Evolutionary conservation across 2,329 filamentous ascomycete species (phyloP).

Genomic region (Colletotrichum somersetense): DNA sequence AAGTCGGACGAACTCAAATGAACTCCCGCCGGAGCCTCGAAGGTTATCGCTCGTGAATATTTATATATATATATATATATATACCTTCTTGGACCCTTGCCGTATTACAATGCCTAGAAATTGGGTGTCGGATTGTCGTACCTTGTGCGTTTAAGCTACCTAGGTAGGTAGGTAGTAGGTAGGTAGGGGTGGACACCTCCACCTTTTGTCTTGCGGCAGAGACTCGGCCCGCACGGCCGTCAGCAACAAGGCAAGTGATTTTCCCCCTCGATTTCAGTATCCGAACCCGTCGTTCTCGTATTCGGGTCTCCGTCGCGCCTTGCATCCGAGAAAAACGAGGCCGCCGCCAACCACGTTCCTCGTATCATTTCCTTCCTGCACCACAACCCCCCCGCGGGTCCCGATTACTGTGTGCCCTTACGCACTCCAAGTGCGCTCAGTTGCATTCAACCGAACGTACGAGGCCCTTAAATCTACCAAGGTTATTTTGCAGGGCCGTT

Average conservation of each 20-base stretch:
- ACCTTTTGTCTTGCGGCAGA: neutral
- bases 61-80: neutral
- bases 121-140: neutral
- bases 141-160: neutral
- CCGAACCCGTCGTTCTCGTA: slow-evolving; percentile 31
- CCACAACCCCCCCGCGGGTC: slow-evolving; percentile 14
- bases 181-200: neutral
- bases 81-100: neutral
- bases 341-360: slow-evolving; percentile 34
- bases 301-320: slow-evolving; percentile 20
- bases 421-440: slow-evolving; percentile 16
- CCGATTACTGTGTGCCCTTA: slow-evolving; percentile 16
- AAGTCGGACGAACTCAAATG: slow-evolving; percentile 2
- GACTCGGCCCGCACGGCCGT: slow-evolving; percentile 4
- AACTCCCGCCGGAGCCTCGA: neutral
- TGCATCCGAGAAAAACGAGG: slow-evolving; percentile 41
- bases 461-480: neutral
- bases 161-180: too few species aligned
- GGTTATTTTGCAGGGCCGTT: slow-evolving; percentile 3
- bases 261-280: neutral
- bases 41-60: neutral
- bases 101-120: neutral
- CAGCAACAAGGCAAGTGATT: neutral
- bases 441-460: slow-evolving; percentile 3
- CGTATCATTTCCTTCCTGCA: slow-evolving; percentile 34